phyloP scores from a whole-genome alignment of 2,329 filamentous ascomycete species.

The Alternaria sp. region DNA sequence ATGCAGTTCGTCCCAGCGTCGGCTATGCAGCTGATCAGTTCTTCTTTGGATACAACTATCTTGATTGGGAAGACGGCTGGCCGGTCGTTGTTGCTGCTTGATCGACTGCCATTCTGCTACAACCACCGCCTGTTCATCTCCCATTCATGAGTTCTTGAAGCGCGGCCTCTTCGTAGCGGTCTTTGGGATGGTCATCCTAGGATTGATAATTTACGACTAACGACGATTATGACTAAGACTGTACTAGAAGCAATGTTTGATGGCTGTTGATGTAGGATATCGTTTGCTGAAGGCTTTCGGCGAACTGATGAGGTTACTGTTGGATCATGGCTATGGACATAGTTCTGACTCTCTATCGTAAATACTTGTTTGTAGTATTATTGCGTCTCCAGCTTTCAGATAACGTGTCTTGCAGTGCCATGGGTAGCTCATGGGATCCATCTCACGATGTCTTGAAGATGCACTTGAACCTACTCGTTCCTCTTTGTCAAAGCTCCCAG shows the following conservation, averaged over 20 bases:
- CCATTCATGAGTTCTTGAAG: neutral
- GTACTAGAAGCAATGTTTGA: neutral
- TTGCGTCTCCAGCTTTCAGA: neutral
- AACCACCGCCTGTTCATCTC: neutral
- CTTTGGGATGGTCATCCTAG: neutral
- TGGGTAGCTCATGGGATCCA: neutral
- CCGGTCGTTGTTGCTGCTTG: slow-evolving; percentile 27
- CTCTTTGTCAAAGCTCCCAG: neutral
- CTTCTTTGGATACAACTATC: slow-evolving; percentile 40
- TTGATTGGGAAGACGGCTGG: slow-evolving; percentile 39
- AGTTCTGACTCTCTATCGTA: neutral
- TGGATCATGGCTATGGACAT: neutral
- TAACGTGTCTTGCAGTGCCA: neutral
- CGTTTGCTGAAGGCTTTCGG: neutral
- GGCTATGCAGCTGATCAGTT: slow-evolving; percentile 35
- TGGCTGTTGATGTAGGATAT: neutral
- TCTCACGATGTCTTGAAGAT: neutral
- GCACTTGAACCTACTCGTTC: neutral
- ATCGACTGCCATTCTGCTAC: neutral
- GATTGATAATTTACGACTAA: neutral
- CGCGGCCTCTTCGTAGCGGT: neutral
- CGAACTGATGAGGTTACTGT: neutral
- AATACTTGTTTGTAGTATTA: neutral
- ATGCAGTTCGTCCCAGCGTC: slow-evolving; percentile 28
- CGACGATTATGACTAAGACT: neutral